Conservation (phyloP, 192 early-diverging fungal species). For the Thoreauomyces humboldtii region DNA sequence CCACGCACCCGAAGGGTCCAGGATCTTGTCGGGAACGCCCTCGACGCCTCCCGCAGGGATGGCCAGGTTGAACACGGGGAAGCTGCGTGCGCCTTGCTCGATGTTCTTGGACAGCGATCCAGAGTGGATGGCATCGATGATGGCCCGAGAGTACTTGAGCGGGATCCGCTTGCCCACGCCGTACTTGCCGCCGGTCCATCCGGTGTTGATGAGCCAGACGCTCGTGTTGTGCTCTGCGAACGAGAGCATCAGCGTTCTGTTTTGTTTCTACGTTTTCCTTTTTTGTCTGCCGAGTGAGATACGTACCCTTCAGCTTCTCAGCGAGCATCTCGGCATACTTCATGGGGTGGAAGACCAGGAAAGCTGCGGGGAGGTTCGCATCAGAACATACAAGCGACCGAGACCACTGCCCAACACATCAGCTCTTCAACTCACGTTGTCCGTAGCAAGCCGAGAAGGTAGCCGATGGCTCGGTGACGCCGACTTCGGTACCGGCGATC, state of each 20-base stretch:
- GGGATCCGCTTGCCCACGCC: constrained; percentile 81
- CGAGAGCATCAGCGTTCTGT: not conserved
- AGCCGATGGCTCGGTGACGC: constrained; percentile 76
- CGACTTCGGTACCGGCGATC: constrained; percentile 84
- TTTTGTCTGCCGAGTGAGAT: not conserved
- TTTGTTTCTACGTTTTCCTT: too few relatives aligned
- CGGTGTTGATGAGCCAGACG: constrained; percentile 88
- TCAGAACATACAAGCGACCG: not conserved
- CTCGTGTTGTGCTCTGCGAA: constrained; percentile 57
- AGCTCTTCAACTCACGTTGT: constrained; percentile 40
- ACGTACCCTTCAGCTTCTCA: constrained; percentile 64
- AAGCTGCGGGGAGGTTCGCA: too few relatives aligned
- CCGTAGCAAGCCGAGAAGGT: constrained; percentile 90
- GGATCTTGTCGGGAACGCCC: constrained; percentile 74
- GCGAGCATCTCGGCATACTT: constrained; percentile 89
- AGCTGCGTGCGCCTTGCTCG: constrained; percentile 59
- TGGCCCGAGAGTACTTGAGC: constrained; percentile 88
- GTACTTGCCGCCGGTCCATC: constrained; percentile 85
- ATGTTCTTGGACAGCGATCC: constrained; percentile 61
- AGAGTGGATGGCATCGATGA: constrained; percentile 89
- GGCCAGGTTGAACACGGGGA: constrained; percentile 80
- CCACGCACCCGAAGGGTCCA: constrained; percentile 86
- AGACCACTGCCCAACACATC: too few relatives aligned
- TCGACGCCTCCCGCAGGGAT: constrained; percentile 71
- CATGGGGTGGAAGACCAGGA: constrained; percentile 85